Conservation (phyloP, 495 filamentous ascomycete genomes). For the Bombardia bombarda region DNA sequence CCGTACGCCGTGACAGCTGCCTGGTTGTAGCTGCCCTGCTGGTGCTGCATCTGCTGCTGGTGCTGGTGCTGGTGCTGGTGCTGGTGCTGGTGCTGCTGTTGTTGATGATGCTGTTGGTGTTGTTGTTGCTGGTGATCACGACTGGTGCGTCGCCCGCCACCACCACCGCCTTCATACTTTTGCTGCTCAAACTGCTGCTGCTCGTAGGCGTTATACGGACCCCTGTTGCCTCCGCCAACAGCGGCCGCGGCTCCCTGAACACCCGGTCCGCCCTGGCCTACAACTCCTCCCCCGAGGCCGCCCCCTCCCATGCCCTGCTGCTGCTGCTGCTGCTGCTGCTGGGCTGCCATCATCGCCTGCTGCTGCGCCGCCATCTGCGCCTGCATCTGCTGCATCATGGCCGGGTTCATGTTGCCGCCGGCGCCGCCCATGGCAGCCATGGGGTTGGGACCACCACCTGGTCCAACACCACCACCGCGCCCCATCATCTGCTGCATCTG, state of each 20-base stretch:
- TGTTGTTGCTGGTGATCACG: constrained; percentile 24
- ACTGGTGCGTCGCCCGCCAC: constrained; percentile 27
- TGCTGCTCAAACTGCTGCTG: constrained; percentile 81
- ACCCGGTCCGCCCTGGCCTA: no score
- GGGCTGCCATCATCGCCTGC: no score
- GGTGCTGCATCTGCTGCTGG: no score
- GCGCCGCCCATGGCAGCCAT: constrained; percentile 41
- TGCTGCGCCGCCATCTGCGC: constrained; percentile 72
- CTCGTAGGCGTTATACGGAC: constrained; percentile 25
- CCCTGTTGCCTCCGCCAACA: constrained; percentile 14
- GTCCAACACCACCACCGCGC: constrained; percentile 24
- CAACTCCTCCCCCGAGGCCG: no score
- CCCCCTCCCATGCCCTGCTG: no score
- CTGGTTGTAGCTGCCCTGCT: constrained; percentile 5
- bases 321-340: no score
- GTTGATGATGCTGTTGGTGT: constrained; percentile 15
- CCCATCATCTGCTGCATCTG: constrained; percentile 63
- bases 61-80: no score
- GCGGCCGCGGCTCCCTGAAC: constrained; percentile 39
- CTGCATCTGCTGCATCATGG: constrained; percentile 84
- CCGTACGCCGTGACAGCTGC: neutral
- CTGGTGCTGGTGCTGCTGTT: no score
- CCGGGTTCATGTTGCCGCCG: constrained; percentile 56
- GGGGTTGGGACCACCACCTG: constrained; percentile 16
- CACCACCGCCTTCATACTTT: constrained; percentile 63